These are phyloP conservation scores for Francoa sonchifolia DNA, from an alignment of 441 rosid genomes.

Conservation along the genomic window DNA sequence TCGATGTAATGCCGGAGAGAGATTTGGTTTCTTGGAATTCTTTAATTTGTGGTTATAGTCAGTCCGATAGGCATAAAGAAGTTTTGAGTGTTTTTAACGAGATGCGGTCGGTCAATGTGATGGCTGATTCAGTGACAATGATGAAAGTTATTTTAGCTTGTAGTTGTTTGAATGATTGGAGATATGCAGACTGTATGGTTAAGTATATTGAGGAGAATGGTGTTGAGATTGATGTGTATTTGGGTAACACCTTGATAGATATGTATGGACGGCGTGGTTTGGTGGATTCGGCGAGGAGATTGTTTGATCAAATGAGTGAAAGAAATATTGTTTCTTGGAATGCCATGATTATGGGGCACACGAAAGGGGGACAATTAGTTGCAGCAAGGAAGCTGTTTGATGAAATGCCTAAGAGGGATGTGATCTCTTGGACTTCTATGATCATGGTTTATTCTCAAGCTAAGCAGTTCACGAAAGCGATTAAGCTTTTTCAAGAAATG, in stretches of 20 bases:
- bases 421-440: conserved; percentile 76
- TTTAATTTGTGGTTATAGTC: conserved; percentile 50
- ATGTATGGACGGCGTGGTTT: conserved; percentile 36
- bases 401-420: conserved; percentile 40
- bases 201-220: conserved; percentile 27
- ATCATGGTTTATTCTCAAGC: conserved; percentile 65
- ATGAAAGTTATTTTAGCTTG: conserved; percentile 45
- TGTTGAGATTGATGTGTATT: conserved; percentile 32
- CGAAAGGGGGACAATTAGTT: conserved; percentile 18
- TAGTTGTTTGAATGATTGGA: conserved; percentile 15
- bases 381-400: conserved; percentile 29
- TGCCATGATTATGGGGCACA: conserved; percentile 26
- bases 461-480: conserved; percentile 39
- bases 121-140: conserved; percentile 53
- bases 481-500: conserved; percentile 50
- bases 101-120: conserved; percentile 30
- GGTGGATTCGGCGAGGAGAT: conserved; percentile 25
- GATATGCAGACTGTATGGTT: conserved; percentile 22
- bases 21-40: conserved; percentile 75
- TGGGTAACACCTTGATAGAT: conserved; percentile 45
- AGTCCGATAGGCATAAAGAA: conserved; percentile 24
- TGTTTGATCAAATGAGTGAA: conserved; percentile 33
- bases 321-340: conserved; percentile 42
- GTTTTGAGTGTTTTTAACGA: conserved; percentile 30
- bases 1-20: conserved; percentile 35